Conservation (phyloP, 1,284 basidiomycete genomes). For the Rhizoctonia solani region DNA sequence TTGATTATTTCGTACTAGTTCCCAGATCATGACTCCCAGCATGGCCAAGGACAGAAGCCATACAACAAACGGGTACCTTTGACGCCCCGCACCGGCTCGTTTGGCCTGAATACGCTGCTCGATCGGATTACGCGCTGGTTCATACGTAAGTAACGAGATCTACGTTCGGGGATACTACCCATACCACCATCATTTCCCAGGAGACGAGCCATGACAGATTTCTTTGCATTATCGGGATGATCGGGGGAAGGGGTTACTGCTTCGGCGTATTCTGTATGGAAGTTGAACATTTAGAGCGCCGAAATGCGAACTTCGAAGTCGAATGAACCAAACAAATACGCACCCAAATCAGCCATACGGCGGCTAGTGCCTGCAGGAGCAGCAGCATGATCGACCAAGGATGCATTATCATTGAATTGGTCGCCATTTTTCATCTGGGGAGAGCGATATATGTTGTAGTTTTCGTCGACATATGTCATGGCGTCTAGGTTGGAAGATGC, state of each 20-base stretch:
- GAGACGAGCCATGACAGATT: slow-evolving; percentile 22
- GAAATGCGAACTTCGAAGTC: no score
- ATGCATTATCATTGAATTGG: slow-evolving; percentile 40
- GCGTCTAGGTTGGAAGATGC: slow-evolving; percentile 35
- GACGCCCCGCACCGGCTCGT: slow-evolving; percentile 75
- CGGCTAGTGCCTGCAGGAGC: slow-evolving; percentile 27
- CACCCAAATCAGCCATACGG: slow-evolving; percentile 55
- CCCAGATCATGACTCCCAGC: slow-evolving; percentile 71
- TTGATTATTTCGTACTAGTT: slow-evolving; percentile 72
- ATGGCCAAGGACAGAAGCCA: slow-evolving; percentile 68
- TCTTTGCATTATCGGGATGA: slow-evolving; percentile 38
- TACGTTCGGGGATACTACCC: slow-evolving; percentile 5
- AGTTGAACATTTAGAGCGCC: not conserved
- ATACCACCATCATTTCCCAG: slow-evolving; percentile 23
- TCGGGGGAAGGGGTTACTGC: slow-evolving; percentile 45
- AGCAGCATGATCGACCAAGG: slow-evolving; percentile 55
- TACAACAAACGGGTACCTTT: slow-evolving; percentile 75
- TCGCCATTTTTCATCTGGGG: slow-evolving; percentile 30
- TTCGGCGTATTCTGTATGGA: slow-evolving; percentile 63
- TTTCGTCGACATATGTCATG: slow-evolving; percentile 40
- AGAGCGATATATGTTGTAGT: slow-evolving; percentile 37
- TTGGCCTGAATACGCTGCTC: slow-evolving; percentile 84
- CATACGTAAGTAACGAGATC: slow-evolving; percentile 35
- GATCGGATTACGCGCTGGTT: slow-evolving; percentile 58
- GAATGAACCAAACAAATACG: slow-evolving; percentile 39